phyloP scores from a whole-genome alignment of 2,329 filamentous ascomycete genomes.

The Cladosporium sp. region DNA sequence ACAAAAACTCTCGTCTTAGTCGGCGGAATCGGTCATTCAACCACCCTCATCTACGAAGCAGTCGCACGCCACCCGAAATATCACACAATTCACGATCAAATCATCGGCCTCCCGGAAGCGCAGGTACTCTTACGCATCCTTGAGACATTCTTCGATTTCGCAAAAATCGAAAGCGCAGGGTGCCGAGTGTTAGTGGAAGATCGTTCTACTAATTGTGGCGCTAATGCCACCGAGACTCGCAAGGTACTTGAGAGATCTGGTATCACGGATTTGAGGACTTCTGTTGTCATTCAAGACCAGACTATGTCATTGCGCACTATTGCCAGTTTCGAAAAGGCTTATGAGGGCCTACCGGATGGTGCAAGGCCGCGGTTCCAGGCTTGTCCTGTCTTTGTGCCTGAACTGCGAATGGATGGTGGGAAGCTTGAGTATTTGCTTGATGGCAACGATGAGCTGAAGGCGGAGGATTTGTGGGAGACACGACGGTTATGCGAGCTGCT shows the following conservation, averaged over 20 bases:
- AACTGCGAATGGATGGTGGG: conserved; percentile 4
- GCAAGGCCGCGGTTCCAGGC: conserved; percentile 23
- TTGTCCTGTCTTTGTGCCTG: conserved; percentile 33
- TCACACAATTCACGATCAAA: conserved; percentile 21
- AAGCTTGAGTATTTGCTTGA: conserved; percentile 12
- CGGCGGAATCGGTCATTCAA: conserved; percentile 45
- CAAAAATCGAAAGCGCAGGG: conserved; percentile 21
- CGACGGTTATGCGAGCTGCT: conserved; percentile 39
- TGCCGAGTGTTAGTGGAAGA: conserved; percentile 39
- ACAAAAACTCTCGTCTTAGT: conserved; percentile 39
- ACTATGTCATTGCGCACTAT: conserved; percentile 42
- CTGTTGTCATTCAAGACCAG: conserved; percentile 42
- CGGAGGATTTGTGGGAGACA: conserved; percentile 32
- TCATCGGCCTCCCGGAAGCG: conserved; percentile 37
- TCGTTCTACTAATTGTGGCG: conserved; percentile 44
- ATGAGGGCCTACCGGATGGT: conserved; percentile 19
- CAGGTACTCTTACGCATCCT: conserved; percentile 36
- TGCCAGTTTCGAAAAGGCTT: conserved; percentile 39
- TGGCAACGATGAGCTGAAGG: background rate
- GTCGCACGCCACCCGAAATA: conserved; percentile 32
- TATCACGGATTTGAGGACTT: conserved; percentile 21
- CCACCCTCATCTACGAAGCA: conserved; percentile 38
- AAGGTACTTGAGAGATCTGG: conserved; percentile 32
- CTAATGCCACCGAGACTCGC: conserved; percentile 37
- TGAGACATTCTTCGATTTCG: conserved; percentile 26